phyloP scores from a whole-genome alignment of 2,329 filamentous ascomycete species.

The Herpotrichia juniperi region DNA sequence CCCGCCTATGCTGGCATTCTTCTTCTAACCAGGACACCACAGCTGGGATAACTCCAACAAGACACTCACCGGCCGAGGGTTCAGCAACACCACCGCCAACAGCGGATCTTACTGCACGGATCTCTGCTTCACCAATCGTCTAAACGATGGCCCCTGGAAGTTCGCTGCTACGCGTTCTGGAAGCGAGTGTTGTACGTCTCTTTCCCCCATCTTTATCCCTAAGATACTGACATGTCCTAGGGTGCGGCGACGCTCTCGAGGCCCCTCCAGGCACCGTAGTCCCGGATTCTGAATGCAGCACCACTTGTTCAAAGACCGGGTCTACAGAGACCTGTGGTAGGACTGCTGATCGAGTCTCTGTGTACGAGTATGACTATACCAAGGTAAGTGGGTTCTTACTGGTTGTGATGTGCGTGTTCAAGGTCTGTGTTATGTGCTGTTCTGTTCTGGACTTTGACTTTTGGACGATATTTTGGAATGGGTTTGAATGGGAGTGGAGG shows the following conservation, averaged over 20 bases:
- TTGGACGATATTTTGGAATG: neutral
- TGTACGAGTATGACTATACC: neutral
- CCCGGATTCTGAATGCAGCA: neutral
- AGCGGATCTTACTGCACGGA: neutral
- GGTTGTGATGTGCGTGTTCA: slow-evolving; percentile 1
- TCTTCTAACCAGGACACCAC: neutral
- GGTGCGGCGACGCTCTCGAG: neutral
- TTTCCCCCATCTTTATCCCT: neutral
- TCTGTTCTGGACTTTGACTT: neutral
- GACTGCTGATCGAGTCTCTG: too few relatives aligned
- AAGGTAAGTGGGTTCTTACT: neutral
- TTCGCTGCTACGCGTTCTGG: neutral
- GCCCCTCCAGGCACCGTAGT: neutral
- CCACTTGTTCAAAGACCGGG: neutral
- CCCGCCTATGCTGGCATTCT: neutral
- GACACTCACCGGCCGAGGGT: neutral
- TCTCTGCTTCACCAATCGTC: neutral
- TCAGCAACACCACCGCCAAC: neutral
- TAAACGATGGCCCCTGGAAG: neutral
- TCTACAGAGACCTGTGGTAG: neutral
- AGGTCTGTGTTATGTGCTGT: neutral
- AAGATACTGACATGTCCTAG: neutral
- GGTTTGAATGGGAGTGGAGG: neutral
- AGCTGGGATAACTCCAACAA: neutral
- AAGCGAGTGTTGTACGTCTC: neutral